Evolutionary conservation across 257 asterid genomes (phyloP).

Genomic region (Scutellaria galericulata): DNA sequence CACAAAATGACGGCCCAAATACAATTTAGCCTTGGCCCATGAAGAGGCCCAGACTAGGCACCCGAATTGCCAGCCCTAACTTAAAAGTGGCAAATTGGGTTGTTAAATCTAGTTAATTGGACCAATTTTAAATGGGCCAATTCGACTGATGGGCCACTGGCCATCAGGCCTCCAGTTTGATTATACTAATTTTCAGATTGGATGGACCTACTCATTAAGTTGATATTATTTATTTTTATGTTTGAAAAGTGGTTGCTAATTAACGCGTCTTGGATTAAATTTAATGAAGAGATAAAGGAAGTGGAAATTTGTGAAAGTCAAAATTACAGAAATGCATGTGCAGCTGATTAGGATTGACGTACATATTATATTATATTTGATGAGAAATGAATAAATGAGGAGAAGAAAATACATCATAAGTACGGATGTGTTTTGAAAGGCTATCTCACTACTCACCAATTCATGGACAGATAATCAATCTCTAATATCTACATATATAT

Average conservation of each 20-base stretch:
- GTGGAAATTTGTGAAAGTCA: constrained; percentile 7
- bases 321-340: constrained; percentile 32
- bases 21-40: too few relatives aligned
- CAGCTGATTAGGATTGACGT: constrained; percentile 19
- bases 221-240: too few relatives aligned
- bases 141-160: too few relatives aligned
- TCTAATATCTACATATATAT: background rate
- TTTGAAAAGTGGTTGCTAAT: too few relatives aligned
- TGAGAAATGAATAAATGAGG: background rate
- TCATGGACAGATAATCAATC: background rate
- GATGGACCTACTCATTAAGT: too few relatives aligned
- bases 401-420: background rate
- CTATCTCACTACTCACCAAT: background rate
- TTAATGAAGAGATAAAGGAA: background rate
- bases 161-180: too few relatives aligned
- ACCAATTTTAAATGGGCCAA: too few relatives aligned
- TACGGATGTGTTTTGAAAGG: constrained; percentile 1
- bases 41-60: too few relatives aligned
- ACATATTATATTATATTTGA: background rate
- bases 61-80: too few relatives aligned
- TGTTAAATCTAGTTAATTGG: too few relatives aligned
- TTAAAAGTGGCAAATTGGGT: too few relatives aligned
- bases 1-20: background rate
- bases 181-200: too few relatives aligned
- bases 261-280: background rate